A percentile compares a stretch with the other conserved stretches of the same genome.
Conservation (phyloP, 1,139 yeast species). For the Sugiyamaella novakii region DNA sequence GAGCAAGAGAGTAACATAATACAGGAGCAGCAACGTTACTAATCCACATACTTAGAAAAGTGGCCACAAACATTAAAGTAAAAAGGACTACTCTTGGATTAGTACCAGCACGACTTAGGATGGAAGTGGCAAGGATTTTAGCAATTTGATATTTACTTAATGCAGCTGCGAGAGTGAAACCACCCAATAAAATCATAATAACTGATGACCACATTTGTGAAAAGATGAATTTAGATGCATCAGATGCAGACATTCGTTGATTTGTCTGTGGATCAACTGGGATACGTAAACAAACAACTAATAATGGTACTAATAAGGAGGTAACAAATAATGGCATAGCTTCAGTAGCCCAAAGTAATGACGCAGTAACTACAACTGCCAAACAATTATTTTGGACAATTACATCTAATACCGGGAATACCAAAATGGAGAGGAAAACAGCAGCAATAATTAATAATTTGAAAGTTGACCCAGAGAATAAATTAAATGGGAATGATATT, state of each 20-base stretch:
- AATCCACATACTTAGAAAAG: conserved; percentile 91
- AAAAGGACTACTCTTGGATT: conserved; percentile 75
- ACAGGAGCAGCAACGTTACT: conserved; percentile 97
- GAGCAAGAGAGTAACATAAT: conserved; percentile 83
- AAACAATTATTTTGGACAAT: conserved; percentile 72
- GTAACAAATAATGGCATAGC: conserved; percentile 88
- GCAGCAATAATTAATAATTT: conserved; percentile 48
- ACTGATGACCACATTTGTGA: conserved; percentile 95
- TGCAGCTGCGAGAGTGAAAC: conserved; percentile 93
- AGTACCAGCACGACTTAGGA: conserved; percentile 81
- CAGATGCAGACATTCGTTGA: conserved; percentile 57
- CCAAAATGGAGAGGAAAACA: conserved; percentile 53
- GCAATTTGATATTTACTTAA: conserved; percentile 88
- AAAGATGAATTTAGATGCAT: conserved; percentile 75
- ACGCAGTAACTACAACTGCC: conserved; percentile 76
- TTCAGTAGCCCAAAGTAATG: conserved; percentile 92
- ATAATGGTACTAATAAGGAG: conserved; percentile 74
- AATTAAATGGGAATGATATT: conserved; percentile 28
- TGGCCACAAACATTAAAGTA: conserved; percentile 81
- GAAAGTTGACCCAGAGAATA: conserved; percentile 31
- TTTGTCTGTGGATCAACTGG: conserved; percentile 57
- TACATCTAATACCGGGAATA: conserved; percentile 62
- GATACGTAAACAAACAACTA: conserved; percentile 72
- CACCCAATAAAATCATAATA: conserved; percentile 84
- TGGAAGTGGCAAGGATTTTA: conserved; percentile 76